Base-by-base conservation (phyloP, 2,329 filamentous ascomycete genomes). In the Paracorniculantispora psalliotae region DNA sequence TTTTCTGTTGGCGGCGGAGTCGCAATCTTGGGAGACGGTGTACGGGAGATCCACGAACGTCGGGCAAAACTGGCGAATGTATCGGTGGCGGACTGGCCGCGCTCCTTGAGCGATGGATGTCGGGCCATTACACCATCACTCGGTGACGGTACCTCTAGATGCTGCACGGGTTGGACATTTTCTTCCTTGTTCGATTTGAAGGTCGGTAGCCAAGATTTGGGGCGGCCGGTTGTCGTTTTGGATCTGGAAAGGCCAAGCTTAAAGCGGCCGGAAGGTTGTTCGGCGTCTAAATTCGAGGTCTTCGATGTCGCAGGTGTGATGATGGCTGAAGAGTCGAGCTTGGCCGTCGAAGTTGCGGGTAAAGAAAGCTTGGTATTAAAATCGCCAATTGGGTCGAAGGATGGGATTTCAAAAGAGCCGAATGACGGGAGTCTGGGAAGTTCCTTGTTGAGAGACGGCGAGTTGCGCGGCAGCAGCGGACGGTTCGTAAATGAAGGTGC, bases 31-130 rank as follows among this genome's bases (percentile, higher is more conserved):
- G 81, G 78, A 2, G 80, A 80, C 0, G 80, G 76, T 1, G 79
- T 80, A 17, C 77, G 74, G 35, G 81, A 81, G 39, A 79, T 78
- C 81, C 81, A 84, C 43, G 80, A 79, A 55, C 78, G 76, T 62
- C 75, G 78, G 9, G 81, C 76, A 65, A 82, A 78, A 61, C 73
- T 78, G 51, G 77, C 75, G 63, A 84, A 77, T 43, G 78, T 80
- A 55, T 76, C 75, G 6, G 78, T 74, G 33, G 76, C 70, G 2
- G 71, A 71, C 52, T 72, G 71, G 37, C 73, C 68, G 58, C 72
- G 72, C 48, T 77, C 73, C 49, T 66, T 62, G 26, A 69, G 54
- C 17, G 67, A 68, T 30, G 64, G 62, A 23, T 68, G 64, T 30
- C 63, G 61, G 30, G 60, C 60, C 53, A 60, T 59, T 46, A 59